Conservation (phyloP, 2,329 filamentous ascomycete genomes). For the Huntiella moniliformis region DNA sequence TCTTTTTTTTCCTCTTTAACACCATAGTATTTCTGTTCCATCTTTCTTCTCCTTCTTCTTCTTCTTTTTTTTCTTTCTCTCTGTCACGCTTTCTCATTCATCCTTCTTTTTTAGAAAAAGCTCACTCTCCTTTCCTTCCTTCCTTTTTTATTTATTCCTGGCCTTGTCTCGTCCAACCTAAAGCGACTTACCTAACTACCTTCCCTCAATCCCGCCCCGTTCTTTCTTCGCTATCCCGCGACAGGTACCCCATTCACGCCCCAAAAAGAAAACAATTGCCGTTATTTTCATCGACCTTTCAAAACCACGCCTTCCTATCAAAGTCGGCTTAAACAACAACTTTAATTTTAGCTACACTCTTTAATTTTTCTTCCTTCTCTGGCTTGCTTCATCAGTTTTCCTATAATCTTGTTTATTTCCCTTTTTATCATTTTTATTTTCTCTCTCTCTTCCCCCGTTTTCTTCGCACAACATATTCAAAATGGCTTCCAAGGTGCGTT, state of each 20-base stretch:
- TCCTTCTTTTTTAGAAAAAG: not conserved
- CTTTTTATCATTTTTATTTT: slow-evolving; percentile 1
- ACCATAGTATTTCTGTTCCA: not conserved
- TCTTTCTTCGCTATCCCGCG: not conserved
- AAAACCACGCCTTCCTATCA: not conserved
- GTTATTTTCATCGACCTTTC: not conserved
- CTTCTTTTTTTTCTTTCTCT: not conserved
- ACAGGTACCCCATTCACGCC: not conserved
- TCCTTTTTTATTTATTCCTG: not conserved
- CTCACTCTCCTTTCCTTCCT: slow-evolving; percentile 2
- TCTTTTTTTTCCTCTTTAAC: slow-evolving; percentile 4
- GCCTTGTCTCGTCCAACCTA: not conserved
- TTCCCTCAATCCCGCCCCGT: not conserved
- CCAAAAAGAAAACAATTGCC: slow-evolving; percentile 2
- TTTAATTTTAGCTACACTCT: not conserved
- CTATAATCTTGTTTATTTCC: not conserved
- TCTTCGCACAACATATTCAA: slow-evolving; percentile 13
- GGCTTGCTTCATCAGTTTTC: not conserved
- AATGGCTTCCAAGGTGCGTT: slow-evolving; percentile 24
- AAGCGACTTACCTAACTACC: no score
- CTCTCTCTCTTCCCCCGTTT: not conserved
- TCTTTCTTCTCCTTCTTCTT: slow-evolving; percentile 5
- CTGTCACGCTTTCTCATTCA: not conserved
- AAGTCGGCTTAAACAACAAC: no score
- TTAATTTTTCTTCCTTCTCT: not conserved